Percentiles rank a stretch among this genome's conserved stretches.
Evolutionary conservation across 2,329 filamentous ascomycete species (phyloP).

Genomic region (Colletotrichum melonis): DNA sequence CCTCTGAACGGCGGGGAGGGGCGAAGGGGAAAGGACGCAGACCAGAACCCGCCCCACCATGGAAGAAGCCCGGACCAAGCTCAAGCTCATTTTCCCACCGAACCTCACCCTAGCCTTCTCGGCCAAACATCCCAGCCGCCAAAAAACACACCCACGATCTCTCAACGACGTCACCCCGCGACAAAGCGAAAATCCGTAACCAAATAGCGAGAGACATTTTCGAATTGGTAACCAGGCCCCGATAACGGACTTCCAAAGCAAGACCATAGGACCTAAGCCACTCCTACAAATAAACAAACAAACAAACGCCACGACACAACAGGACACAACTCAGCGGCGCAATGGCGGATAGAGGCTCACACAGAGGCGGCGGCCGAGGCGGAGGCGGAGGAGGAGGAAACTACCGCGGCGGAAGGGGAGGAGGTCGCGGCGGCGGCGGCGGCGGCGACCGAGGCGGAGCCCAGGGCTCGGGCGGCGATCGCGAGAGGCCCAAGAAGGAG

Average conservation of each 20-base stretch:
- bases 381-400: constrained; percentile 59
- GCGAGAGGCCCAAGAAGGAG: constrained; percentile 94
- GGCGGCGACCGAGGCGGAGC: constrained; percentile 53
- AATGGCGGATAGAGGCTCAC: constrained; percentile 64
- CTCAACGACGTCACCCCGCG: constrained; percentile 12
- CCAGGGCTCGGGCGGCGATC: constrained; percentile 45
- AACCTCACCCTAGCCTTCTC: constrained; percentile 1
- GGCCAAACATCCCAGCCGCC: not conserved
- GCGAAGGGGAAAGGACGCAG: not conserved
- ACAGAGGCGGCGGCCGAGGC: constrained; percentile 58
- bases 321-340: not conserved
- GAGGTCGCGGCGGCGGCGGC: constrained; percentile 52
- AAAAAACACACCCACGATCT: constrained; percentile 30
- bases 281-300: not conserved
- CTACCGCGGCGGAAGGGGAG: constrained; percentile 58
- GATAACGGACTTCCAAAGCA: too few relatives aligned
- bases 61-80: constrained; percentile 27
- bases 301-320: not conserved
- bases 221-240: too few relatives aligned
- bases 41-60: constrained; percentile 18
- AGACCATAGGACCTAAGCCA: too few relatives aligned
- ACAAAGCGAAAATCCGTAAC: not conserved
- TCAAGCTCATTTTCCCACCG: constrained; percentile 26
- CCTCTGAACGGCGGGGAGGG: not conserved
- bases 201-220: not conserved